Evolutionary conservation across 495 filamentous ascomycete species (phyloP).

Genomic region (Monascus purpureus): DNA sequence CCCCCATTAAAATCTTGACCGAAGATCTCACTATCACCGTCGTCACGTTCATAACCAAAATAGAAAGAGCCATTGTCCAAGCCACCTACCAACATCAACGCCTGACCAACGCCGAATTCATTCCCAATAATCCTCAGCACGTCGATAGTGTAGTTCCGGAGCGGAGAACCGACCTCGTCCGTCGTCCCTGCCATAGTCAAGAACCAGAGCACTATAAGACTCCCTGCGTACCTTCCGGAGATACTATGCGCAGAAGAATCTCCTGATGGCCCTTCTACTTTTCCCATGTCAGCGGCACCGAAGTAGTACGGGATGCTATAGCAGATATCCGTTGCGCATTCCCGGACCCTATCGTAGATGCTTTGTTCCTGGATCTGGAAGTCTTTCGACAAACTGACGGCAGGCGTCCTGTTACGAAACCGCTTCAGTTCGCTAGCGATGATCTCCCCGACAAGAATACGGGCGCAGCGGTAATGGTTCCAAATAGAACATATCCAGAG

Average conservation of each 20-base stretch:
- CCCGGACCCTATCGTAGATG: conserved; percentile 19
- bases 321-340: conserved; percentile 32
- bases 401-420: conserved; percentile 2
- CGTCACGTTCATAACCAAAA: no score
- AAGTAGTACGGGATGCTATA: conserved; percentile 28
- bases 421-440: conserved; percentile 20
- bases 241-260: conserved; percentile 3
- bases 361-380: conserved; percentile 17
- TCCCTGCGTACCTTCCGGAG: conserved; percentile 21
- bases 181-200: conserved; percentile 28
- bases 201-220: conserved; percentile 35
- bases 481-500: conserved; percentile 43
- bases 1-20: no score
- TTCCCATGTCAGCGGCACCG: conserved; percentile 9
- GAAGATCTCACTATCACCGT: no score
- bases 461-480: conserved; percentile 51
- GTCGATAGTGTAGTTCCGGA: conserved; percentile 29
- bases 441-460: conserved; percentile 41
- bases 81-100: conserved; percentile 26
- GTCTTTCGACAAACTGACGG: conserved; percentile 13
- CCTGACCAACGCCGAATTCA: conserved; percentile 35
- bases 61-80: conserved; percentile 7
- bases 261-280: conserved; percentile 1
- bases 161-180: conserved; percentile 15
- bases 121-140: conserved; percentile 29